Evolutionary conservation across 306 rosid species (phyloP).

Genomic region (Neltuma alba): DNA sequence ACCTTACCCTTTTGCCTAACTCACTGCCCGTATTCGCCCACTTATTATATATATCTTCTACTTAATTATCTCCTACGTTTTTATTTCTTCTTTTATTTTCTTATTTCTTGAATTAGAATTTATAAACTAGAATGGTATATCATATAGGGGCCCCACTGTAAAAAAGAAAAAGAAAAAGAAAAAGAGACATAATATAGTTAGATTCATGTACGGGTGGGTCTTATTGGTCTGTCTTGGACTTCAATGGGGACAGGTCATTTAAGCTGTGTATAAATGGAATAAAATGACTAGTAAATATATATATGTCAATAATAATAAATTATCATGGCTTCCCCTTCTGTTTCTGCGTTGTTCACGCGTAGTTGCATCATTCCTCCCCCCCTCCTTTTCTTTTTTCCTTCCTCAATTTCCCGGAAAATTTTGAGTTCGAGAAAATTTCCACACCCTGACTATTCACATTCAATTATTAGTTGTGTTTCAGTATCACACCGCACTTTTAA

Average conservation of each 20-base stretch:
- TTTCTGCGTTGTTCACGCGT: conserved; percentile 56
- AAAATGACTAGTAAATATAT: conserved; percentile 12
- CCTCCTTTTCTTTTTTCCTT: too few relatives aligned
- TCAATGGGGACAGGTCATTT: conserved; percentile 36
- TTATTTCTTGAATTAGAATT: not conserved
- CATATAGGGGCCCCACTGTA: not conserved
- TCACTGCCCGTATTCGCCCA: not conserved
- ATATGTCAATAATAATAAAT: not conserved
- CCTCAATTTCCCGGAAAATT: not conserved
- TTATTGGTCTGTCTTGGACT: conserved; percentile 11
- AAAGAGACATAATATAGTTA: not conserved
- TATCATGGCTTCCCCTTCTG: conserved; percentile 25
- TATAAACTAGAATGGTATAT: not conserved
- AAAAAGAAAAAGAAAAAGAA: not conserved
- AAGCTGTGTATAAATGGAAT: not conserved
- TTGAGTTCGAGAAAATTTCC: conserved; percentile 10
- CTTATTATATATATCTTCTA: not conserved
- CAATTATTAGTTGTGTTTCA: conserved; percentile 17
- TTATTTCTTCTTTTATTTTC: not conserved
- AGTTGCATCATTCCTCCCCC: conserved; percentile 7
- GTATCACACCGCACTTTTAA: conserved; percentile 4
- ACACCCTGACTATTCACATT: conserved; percentile 34
- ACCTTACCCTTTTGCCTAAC: conserved; percentile 41
- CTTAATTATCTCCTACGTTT: not conserved
- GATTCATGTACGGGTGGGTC: not conserved